Evolutionary conservation across 2,329 filamentous ascomycete species (phyloP).

Genomic region (Sclerotinia minor): DNA sequence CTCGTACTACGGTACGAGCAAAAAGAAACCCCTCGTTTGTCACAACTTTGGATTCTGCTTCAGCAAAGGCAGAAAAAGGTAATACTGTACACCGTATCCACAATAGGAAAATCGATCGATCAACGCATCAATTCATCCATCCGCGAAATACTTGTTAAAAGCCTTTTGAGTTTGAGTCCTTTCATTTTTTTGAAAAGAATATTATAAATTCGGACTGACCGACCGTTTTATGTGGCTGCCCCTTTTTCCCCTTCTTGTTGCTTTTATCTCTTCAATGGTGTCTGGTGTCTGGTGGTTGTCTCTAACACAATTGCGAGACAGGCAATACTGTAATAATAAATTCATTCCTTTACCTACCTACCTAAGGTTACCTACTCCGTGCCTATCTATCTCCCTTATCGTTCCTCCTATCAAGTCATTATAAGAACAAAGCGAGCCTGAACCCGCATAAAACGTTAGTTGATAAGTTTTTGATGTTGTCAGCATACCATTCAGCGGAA

Average conservation of each 20-base stretch:
- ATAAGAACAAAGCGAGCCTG: slow-evolving; percentile 19
- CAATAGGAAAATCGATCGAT: background rate
- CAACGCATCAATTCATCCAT: background rate
- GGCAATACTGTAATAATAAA: too few relatives aligned
- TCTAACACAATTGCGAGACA: background rate
- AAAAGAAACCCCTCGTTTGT: background rate
- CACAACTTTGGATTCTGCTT: background rate
- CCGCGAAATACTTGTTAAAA: background rate
- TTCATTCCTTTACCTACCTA: background rate
- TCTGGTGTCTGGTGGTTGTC: background rate
- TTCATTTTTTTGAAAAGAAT: background rate
- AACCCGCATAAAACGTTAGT: slow-evolving; percentile 11
- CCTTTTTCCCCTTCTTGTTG: background rate
- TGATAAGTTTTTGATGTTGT: background rate
- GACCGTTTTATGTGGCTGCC: slow-evolving; percentile 16
- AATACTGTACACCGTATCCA: background rate
- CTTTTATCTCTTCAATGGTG: background rate
- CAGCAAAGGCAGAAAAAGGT: background rate
- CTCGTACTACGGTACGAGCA: too few relatives aligned
- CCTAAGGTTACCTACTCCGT: too few relatives aligned
- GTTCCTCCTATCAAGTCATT: background rate
- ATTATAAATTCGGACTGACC: slow-evolving; percentile 12
- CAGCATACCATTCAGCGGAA: slow-evolving; percentile 19
- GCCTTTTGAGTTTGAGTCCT: background rate
- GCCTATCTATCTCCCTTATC: too few relatives aligned